A percentile compares a stretch with the other conserved stretches of the same genome.
Evolutionary conservation across 2,329 filamentous ascomycete genomes (phyloP).

Genomic region (Cladophialophora carrionii): DNA sequence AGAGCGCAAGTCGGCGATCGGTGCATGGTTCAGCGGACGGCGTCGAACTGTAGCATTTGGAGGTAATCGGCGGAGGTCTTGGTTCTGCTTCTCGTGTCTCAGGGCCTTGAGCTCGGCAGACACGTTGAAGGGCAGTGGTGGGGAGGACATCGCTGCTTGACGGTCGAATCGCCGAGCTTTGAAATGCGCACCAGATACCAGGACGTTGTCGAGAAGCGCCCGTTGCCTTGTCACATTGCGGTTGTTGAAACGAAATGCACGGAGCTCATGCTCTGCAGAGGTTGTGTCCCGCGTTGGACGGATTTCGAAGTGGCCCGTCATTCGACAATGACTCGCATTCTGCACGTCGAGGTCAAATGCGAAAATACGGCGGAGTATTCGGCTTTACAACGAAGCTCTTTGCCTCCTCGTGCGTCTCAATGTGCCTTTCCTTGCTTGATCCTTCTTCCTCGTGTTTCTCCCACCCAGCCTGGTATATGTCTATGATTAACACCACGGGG

Average conservation of each 20-base stretch:
- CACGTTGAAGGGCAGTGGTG: conserved; percentile 23
- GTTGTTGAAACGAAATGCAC: neutral
- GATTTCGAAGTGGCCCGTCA: neutral
- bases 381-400: neutral
- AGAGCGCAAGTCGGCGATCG: conserved; percentile 57
- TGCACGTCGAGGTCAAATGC: neutral
- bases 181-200: neutral
- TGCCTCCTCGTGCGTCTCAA: neutral
- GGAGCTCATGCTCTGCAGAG: neutral
- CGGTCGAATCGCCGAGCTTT: neutral
- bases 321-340: neutral
- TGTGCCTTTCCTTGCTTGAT: neutral
- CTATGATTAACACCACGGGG: no score
- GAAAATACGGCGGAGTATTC: neutral
- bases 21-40: conserved; percentile 61
- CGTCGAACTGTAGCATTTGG: conserved; percentile 55
- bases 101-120: conserved; percentile 30
- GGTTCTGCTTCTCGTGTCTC: conserved; percentile 36
- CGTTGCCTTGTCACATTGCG: neutral
- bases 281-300: no score
- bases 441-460: neutral
- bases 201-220: neutral
- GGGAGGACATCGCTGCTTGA: neutral
- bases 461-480: no score
- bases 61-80: conserved; percentile 30